Evolutionary conservation across 2,329 filamentous ascomycete genomes (phyloP), one percentile per base, ranked within the genome.

Genomic region (Pseudocercospora cruenta): DNA sequence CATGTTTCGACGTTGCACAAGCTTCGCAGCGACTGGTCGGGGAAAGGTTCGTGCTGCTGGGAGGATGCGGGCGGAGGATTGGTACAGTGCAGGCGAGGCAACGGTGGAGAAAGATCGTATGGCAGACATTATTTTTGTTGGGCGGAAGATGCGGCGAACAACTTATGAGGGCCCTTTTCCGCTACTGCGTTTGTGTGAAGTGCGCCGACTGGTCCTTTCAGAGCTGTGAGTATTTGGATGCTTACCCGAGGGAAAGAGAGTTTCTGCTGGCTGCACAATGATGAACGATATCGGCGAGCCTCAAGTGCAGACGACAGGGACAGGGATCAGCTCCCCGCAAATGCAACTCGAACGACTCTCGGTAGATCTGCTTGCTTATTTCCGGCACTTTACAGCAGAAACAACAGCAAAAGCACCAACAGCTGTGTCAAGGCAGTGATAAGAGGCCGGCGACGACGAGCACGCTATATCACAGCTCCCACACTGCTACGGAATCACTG

Each of bases 1-100:
- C 77, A 79, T 78, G 69, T 64, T 78, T 71, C 77, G 73, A 60
- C 77, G 74, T 60, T 78, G 76, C 51, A 73, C 67, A 64, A 78
- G 66, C 65, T 73, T 75, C 47, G 75, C 75, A 39, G 75, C 74
- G 59, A 76, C 62, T 59, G 75, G 74, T 62, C 74, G 68, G 33
- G 73, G 71, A 66, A 77, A 75, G 54, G 74, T 60, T 60, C 71
- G 71, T 43, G 71, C 63, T 43, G 72, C 63, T 33, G 69, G 19
- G 28, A 69, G 54, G 45, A 72, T 49, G 26, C 70, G 43, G 31
- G 69, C 57, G 66, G 66, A 55, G 61, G 65, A 67, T 26, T 62
- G 55, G 58, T 65, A 24, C 57, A 67, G 67, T 61, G 63, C 58
- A 51, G 64, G 62, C 60, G 66, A 39, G 68, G 65, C 51, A 66